Conservation (phyloP, 1,284 basidiomycete species). For the Ceratobasidium papillatum region DNA sequence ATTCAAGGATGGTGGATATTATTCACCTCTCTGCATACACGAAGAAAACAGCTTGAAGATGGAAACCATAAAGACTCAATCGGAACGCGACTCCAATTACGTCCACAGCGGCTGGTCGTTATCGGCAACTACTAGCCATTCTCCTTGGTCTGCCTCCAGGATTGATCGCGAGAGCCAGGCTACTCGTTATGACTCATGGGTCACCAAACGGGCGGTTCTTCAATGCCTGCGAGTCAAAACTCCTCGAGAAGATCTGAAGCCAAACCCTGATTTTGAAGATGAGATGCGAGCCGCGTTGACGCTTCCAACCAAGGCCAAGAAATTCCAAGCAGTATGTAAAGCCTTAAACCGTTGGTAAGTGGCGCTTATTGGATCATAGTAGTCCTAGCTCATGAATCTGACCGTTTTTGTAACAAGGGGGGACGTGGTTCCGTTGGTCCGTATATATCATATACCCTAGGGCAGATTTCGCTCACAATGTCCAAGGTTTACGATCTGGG, state of each 20-base stretch:
- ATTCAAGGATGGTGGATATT: no score
- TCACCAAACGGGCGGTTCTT: neutral
- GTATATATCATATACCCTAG: neutral
- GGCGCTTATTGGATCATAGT: neutral
- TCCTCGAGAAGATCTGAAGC: neutral
- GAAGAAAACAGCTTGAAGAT: neutral
- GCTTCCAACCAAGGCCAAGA: neutral
- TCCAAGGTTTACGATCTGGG: slow-evolving; percentile 2
- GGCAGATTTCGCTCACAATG: no score
- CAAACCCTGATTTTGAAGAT: slow-evolving; percentile 1
- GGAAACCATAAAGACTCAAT: neutral
- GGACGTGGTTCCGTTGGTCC: slow-evolving; percentile 21
- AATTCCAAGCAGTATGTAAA: neutral
- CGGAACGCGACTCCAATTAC: slow-evolving; percentile 15
- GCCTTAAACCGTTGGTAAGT: slow-evolving; percentile 1
- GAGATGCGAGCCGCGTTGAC: neutral
- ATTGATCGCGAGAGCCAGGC: neutral
- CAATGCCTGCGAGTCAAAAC: neutral
- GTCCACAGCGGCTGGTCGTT: slow-evolving; percentile 23
- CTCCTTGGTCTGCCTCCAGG: neutral
- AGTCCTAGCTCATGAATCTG: neutral
- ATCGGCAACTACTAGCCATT: neutral
- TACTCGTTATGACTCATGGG: neutral
- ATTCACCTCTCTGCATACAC: neutral
- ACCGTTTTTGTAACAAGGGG: neutral